Evolutionary conservation across 352 stramenopile genomes (phyloP).

Genomic region (Globisporangium solare): DNA sequence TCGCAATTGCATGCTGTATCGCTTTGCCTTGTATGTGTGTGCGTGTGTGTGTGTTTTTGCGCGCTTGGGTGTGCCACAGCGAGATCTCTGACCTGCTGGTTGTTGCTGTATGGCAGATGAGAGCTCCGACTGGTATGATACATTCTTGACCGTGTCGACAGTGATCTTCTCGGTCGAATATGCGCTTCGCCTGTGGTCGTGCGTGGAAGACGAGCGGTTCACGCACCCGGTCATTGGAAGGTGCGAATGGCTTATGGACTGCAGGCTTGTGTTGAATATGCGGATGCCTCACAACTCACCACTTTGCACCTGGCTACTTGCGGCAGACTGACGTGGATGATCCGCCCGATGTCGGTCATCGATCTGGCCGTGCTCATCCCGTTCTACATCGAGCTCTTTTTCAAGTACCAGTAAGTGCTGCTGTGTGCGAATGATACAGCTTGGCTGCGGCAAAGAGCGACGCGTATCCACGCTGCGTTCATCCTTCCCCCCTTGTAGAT

Average conservation of each 20-base stretch:
- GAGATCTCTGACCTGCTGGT: background rate
- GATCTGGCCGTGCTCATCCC: conserved; percentile 70
- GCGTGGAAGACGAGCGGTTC: conserved; percentile 70
- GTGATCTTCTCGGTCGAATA: conserved; percentile 76
- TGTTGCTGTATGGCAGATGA: conserved; percentile 21
- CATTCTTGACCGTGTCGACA: conserved; percentile 76
- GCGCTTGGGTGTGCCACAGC: too few relatives aligned
- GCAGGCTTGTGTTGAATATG: background rate
- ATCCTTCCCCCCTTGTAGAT: conserved; percentile 1
- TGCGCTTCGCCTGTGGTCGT: conserved; percentile 71
- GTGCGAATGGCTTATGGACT: conserved; percentile 16
- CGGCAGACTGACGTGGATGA: conserved; percentile 69
- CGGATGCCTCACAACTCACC: background rate
- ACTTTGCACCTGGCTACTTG: background rate
- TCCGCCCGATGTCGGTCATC: conserved; percentile 74
- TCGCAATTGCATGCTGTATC: background rate
- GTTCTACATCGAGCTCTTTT: conserved; percentile 79
- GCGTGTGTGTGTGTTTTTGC: too few relatives aligned
- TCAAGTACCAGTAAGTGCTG: conserved; percentile 49
- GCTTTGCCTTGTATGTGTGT: too few relatives aligned
- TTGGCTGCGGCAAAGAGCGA: background rate
- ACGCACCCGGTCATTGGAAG: conserved; percentile 42
- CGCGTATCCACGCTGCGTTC: background rate
- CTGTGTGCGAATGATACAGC: background rate
- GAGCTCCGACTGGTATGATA: conserved; percentile 58